Base-by-base conservation (phyloP, 1,284 basidiomycete genomes). In the Phylloporus sp. region DNA sequence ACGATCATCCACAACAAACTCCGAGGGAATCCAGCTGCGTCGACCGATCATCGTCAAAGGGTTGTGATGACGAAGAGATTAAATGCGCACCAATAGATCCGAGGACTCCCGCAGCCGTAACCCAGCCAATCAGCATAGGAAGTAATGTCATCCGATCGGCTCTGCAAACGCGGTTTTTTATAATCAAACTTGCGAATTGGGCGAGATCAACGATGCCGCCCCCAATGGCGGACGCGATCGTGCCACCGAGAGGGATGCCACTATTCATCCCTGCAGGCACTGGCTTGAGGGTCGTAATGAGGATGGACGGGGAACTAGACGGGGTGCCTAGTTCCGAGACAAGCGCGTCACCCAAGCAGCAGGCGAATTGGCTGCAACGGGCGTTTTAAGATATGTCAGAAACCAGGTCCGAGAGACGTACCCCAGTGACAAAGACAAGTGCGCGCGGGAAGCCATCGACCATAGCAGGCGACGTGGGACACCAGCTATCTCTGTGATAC, bases 231-330 rank as follows among this genome's bases (percentile, higher is more conserved):
- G 93, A 94, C 12, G 90, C 89, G 3, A 86, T 64, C 0, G 93
- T 93, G 12, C 96, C 96, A 51, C 86, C 83, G 0, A 83, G 61
- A 2, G 93, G 92, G 66, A 98, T 84, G 1, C 86, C 96, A 12
- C 96, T 96, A 73, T 98, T 98, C 3, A 96, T 98, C 1, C 96
- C 96, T 0, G 91, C 90, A 80, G 73, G n/a, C n/a, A n/a, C n/a
- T n/a, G n/a, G n/a, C n/a, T n/a, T n/a, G n/a, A n/a, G n/a, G n/a
- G n/a, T n/a, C n/a, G n/a, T n/a, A n/a, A n/a, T n/a, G n/a, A n/a
- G n/a, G n/a, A n/a, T n/a, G n/a, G n/a, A n/a, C n/a, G n/a, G n/a
- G n/a, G n/a, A n/a, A n/a, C n/a, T n/a, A n/a, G n/a, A n/a, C n/a
- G n/a, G n/a, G n/a, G n/a, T n/a, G n/a, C n/a, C n/a, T n/a, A n/a